Percentiles rank a stretch among this genome's conserved stretches.
Conservation (phyloP, 352 stramenopile species). For the Pythium folliculosum region DNA sequence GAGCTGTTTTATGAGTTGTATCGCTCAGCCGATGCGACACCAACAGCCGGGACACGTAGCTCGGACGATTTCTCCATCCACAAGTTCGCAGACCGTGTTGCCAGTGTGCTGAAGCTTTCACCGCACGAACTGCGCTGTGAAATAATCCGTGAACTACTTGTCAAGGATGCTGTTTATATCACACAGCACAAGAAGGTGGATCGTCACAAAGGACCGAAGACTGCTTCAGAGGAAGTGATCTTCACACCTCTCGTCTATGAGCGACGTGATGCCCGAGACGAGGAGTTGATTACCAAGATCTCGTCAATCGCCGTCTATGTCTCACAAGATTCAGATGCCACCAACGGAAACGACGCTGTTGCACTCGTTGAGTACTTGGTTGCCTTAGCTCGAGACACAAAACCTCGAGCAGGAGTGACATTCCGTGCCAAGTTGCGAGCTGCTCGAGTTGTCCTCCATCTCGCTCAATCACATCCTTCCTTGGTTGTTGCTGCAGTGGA, state of each 20-base stretch:
- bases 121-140: slow-evolving; percentile 28
- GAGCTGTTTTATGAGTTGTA: slow-evolving; percentile 41
- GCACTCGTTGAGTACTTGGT: slow-evolving; percentile 30
- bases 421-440: slow-evolving; percentile 42
- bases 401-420: slow-evolving; percentile 36
- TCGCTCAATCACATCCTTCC: slow-evolving; percentile 27
- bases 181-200: slow-evolving; percentile 11
- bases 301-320: slow-evolving; percentile 23
- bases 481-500: slow-evolving; percentile 25
- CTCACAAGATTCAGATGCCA: slow-evolving; percentile 2
- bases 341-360: slow-evolving; percentile 1
- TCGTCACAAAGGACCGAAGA: background rate
- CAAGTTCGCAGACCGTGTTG: slow-evolving; percentile 29
- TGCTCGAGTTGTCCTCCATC: slow-evolving; percentile 27
- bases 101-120: slow-evolving; percentile 19
- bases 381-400: slow-evolving; percentile 28
- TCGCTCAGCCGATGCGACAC: slow-evolving; percentile 9
- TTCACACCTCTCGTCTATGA: slow-evolving; percentile 32
- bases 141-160: slow-evolving; percentile 31
- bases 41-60: background rate
- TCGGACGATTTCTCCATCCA: slow-evolving; percentile 21
- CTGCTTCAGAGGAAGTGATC: slow-evolving; percentile 10
- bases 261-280: slow-evolving; percentile 21
- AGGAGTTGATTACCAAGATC: slow-evolving; percentile 30
- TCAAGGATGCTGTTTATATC: slow-evolving; percentile 30